Conservation (phyloP, 2,329 filamentous ascomycete species). For the Aspergillus transmontanensis region DNA sequence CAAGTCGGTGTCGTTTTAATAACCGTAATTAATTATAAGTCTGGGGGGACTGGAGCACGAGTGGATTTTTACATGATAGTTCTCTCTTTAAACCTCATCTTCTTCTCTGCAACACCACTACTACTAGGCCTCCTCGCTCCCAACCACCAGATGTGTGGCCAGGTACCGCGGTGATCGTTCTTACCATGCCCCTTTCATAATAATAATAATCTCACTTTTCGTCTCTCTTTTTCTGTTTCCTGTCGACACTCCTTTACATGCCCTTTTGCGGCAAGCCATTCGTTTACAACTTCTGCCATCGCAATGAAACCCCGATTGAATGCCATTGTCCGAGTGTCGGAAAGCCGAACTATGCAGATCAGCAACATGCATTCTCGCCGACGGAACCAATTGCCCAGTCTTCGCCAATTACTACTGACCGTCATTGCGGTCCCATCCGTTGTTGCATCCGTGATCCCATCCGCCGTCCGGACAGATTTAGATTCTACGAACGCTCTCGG, state of each 20-base stretch:
- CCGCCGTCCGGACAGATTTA: conserved; percentile 17
- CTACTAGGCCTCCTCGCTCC: background rate
- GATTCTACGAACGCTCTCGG: background rate
- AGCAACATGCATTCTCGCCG: background rate
- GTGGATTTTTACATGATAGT: background rate
- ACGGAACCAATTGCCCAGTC: conserved; percentile 2
- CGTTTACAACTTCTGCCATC: conserved; percentile 2
- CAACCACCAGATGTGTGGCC: conserved; percentile 1
- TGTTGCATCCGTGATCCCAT: conserved; percentile 11
- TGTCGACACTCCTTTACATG: conserved; percentile 1
- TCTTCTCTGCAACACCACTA: background rate
- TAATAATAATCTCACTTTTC: background rate
- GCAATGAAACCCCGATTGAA: background rate
- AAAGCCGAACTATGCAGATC: background rate
- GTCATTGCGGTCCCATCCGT: conserved; percentile 16
- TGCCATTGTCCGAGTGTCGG: background rate
- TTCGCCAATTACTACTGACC: conserved; percentile 9
- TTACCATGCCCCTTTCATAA: background rate
- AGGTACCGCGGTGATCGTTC: background rate
- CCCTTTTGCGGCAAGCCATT: conserved; percentile 7
- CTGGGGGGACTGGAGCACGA: background rate
- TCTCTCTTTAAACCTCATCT: background rate
- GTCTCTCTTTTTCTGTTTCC: background rate
- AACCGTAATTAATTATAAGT: conserved; percentile 1
- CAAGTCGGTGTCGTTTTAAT: background rate